phyloP scores from a whole-genome alignment of 78 protist genomes.

The Anaeramoeba flamelloides region DNA sequence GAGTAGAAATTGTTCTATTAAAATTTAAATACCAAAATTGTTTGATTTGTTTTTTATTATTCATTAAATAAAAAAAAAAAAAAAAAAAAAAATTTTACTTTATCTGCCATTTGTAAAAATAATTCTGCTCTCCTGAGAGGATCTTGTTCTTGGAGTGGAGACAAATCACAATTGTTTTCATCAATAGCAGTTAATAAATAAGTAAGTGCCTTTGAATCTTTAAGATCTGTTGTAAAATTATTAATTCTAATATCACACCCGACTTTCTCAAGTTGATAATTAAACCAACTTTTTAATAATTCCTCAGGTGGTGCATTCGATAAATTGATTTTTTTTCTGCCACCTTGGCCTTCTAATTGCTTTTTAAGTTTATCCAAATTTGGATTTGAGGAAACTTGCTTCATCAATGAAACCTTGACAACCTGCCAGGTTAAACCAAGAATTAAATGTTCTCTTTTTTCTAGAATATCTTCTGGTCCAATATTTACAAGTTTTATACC shows the following conservation, averaged over 20 bases:
- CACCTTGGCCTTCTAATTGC: not conserved
- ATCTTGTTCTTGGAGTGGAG: no score
- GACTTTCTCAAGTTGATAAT: not conserved
- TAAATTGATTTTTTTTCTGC: not conserved
- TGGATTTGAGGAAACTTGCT: not conserved
- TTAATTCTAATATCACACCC: not conserved
- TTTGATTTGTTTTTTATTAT: no score
- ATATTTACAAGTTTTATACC: not conserved
- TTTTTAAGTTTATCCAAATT: not conserved
- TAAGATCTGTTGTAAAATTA: not conserved
- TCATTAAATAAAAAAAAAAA: no score
- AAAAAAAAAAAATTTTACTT: no score
- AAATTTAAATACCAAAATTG: no score
- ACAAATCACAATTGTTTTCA: no score
- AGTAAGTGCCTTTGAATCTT: no score
- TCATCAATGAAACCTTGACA: not conserved
- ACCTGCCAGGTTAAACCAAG: not conserved
- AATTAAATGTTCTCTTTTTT: not conserved
- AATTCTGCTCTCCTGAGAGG: no score
- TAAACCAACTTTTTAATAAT: not conserved
- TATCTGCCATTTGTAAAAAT: no score
- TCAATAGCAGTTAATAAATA: no score
- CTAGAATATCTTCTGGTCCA: not conserved
- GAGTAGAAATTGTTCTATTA: no score
- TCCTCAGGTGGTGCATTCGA: not conserved